A percentile compares a stretch with the other conserved stretches of the same genome.
phyloP scores from a whole-genome alignment of 2,329 filamentous ascomycete genomes.

The Lachnellula occidentalis region DNA sequence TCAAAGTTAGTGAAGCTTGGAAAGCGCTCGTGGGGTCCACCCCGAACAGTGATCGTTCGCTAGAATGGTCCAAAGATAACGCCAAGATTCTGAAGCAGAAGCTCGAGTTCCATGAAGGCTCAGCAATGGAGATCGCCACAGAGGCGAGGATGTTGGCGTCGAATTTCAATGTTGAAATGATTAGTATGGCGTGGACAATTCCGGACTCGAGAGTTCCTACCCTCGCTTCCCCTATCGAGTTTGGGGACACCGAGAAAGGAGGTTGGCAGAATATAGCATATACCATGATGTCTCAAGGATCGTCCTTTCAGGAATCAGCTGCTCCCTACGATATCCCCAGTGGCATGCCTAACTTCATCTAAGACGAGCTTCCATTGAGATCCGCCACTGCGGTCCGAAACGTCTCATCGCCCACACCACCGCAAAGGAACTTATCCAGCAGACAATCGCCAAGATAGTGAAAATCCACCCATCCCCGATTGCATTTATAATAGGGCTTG shows the following conservation, averaged over 20 bases:
- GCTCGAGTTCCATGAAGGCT: slow-evolving; percentile 16
- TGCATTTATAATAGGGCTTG: slow-evolving; percentile 62
- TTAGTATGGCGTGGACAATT: slow-evolving; percentile 4
- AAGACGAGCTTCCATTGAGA: slow-evolving; percentile 47
- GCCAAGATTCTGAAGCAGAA: slow-evolving; percentile 15
- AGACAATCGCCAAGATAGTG: slow-evolving; percentile 52
- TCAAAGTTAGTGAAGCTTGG: slow-evolving; percentile 17
- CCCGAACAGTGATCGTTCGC: slow-evolving; percentile 5
- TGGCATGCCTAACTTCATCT: slow-evolving; percentile 6
- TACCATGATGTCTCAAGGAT: background rate
- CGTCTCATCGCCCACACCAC: slow-evolving; percentile 57
- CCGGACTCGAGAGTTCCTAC: slow-evolving; percentile 7
- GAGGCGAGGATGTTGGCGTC: slow-evolving; percentile 10
- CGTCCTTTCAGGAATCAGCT: background rate
- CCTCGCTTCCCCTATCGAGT: slow-evolving; percentile 5
- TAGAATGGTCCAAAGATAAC: slow-evolving; percentile 13
- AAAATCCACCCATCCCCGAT: slow-evolving; percentile 76
- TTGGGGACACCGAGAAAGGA: slow-evolving; percentile 1
- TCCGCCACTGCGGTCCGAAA: slow-evolving; percentile 59
- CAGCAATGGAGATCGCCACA: slow-evolving; percentile 4
- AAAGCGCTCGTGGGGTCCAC: slow-evolving; percentile 4
- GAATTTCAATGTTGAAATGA: background rate
- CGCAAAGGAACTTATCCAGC: slow-evolving; percentile 50
- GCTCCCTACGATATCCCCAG: background rate
- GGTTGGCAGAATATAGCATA: background rate